Conservation (phyloP, 2,329 filamentous ascomycete species). For the Fusarium devonianum region DNA sequence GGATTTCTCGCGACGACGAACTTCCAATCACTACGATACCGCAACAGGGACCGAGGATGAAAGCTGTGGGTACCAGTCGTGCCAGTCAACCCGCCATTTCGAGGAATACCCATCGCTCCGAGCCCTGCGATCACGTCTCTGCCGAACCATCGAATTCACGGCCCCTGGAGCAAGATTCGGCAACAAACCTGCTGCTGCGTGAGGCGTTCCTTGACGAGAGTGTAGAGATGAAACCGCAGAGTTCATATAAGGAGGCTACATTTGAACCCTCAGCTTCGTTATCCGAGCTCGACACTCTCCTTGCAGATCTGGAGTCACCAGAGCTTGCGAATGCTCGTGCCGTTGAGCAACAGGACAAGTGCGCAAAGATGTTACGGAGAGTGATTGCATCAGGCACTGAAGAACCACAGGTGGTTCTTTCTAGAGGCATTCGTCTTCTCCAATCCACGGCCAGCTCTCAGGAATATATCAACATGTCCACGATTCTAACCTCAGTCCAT, state of each 20-base stretch:
- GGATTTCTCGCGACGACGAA: slow-evolving; percentile 20
- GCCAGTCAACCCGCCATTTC: neutral
- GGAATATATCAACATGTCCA: slow-evolving; percentile 26
- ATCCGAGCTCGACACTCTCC: slow-evolving; percentile 17
- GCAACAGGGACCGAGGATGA: neutral
- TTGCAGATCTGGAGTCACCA: slow-evolving; percentile 18
- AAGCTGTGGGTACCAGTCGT: neutral
- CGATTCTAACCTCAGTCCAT: slow-evolving; percentile 32
- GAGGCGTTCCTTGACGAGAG: neutral
- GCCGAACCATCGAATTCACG: neutral
- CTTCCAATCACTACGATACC: slow-evolving; percentile 8
- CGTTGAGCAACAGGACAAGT: slow-evolving; percentile 17
- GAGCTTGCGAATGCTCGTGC: neutral
- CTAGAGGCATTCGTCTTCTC: slow-evolving; percentile 39
- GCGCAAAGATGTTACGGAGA: slow-evolving; percentile 25
- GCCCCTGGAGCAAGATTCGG: neutral
- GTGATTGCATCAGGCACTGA: slow-evolving; percentile 23
- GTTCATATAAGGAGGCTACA: neutral
- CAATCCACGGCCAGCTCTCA: slow-evolving; percentile 24
- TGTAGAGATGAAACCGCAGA: neutral
- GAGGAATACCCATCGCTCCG: neutral
- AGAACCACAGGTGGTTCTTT: slow-evolving; percentile 18
- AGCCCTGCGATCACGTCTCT: neutral
- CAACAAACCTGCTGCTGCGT: neutral
- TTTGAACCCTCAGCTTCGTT: neutral